Conservation (phyloP, 2,329 filamentous ascomycete genomes). For the Xenoacremonium recifei region DNA sequence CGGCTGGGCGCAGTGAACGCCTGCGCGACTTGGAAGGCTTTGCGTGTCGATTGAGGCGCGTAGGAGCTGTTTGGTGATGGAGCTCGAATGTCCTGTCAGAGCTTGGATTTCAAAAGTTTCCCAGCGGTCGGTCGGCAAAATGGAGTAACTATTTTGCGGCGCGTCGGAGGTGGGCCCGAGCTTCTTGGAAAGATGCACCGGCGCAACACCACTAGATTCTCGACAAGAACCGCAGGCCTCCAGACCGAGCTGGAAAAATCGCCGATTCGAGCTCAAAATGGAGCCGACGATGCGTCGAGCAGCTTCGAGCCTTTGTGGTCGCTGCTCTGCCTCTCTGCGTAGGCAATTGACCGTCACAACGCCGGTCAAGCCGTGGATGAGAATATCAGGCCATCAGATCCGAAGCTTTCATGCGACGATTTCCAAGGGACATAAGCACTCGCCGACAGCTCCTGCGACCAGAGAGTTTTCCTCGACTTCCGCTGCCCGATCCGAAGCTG, state of each 20-base stretch:
- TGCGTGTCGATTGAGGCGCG: conserved; percentile 27
- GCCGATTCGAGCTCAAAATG: conserved; percentile 25
- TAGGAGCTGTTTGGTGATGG: conserved; percentile 14
- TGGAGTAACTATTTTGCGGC: conserved; percentile 37
- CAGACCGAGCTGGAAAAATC: conserved; percentile 7
- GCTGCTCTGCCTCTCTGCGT: conserved; percentile 36
- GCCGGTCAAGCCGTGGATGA: conserved; percentile 24
- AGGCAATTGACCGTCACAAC: conserved; percentile 26
- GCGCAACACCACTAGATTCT: conserved; percentile 15
- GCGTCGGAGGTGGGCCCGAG: conserved; percentile 27
- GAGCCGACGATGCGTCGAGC: conserved; percentile 41
- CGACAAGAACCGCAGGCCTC: conserved; percentile 14
- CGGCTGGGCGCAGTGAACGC: conserved; percentile 47
- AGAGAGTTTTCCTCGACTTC: conserved; percentile 32
- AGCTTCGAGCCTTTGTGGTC: conserved; percentile 38
- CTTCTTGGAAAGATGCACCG: conserved; percentile 28
- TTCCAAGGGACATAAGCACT: conserved; percentile 21
- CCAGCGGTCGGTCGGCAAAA: conserved; percentile 20
- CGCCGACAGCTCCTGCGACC: conserved; percentile 6
- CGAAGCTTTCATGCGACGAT: conserved; percentile 28
- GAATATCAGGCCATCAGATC: conserved; percentile 27
- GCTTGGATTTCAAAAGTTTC: conserved; percentile 32
- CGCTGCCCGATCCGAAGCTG: conserved; percentile 24
- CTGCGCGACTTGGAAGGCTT: conserved; percentile 43
- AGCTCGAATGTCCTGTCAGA: conserved; percentile 20